Evolutionary conservation across 345 rosid genomes (phyloP).

Genomic region (Eucalyptus grandis): DNA sequence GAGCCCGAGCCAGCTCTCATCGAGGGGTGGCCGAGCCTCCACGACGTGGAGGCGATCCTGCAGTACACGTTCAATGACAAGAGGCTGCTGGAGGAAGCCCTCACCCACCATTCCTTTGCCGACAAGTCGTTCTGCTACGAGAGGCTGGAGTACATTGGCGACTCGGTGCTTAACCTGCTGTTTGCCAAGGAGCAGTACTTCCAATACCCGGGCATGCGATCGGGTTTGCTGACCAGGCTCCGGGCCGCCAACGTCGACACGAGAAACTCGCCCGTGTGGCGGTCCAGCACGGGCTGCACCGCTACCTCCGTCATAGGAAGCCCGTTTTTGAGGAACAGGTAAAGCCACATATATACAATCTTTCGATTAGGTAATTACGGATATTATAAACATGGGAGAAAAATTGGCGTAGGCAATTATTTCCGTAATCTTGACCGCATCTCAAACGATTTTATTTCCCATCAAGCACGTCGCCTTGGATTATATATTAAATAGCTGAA

Average conservation of each 20-base stretch:
- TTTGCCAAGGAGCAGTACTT: constrained; percentile 19
- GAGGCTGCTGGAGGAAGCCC: constrained; percentile 36
- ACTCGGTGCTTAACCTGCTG: constrained; percentile 26
- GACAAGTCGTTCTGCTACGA: constrained; percentile 19
- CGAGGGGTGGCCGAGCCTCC: neutral
- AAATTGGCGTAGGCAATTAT: neutral
- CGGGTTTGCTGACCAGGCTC: constrained; percentile 53
- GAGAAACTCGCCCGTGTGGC: constrained; percentile 69
- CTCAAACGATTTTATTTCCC: neutral
- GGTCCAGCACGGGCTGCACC: constrained; percentile 26
- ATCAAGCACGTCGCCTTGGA: neutral
- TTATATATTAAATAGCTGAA: neutral
- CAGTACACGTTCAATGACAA: constrained; percentile 30
- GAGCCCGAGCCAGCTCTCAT: neutral
- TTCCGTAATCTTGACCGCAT: neutral
- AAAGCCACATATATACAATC: neutral
- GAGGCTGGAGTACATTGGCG: constrained; percentile 43
- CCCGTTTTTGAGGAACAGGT: constrained; percentile 53
- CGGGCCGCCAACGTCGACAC: constrained; percentile 48
- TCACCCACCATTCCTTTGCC: constrained; percentile 23
- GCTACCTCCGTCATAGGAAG: constrained; percentile 40
- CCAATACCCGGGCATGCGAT: constrained; percentile 18
- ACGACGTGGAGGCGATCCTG: constrained; percentile 29
- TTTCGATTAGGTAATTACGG: neutral
- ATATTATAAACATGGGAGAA: neutral